Base-by-base conservation (phyloP, 2,329 filamentous ascomycete genomes). In the Beauveria caledonica region DNA sequence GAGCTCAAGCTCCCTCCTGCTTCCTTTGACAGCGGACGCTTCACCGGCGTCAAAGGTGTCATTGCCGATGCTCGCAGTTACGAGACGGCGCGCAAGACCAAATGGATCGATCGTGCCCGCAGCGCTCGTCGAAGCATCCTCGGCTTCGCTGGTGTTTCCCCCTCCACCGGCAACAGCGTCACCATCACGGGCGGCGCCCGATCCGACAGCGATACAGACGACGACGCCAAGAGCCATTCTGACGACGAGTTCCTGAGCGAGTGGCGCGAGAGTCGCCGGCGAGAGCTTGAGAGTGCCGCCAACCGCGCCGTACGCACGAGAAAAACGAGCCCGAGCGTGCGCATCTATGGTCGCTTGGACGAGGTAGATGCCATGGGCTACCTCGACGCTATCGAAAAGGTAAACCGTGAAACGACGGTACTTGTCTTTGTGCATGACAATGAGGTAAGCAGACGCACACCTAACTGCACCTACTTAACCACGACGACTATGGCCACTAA, bases 321-420 rank as follows among this genome's bases (percentile, higher is more conserved):
- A 68, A 84, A 86, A 68, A 87, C 85, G 57, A 93, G 87, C 71
- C 90, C 91, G 1, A 92, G 87, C 67, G 83, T 88, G 64, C 80
- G 89, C 65, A 80, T 87, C 61, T 97, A 89, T 71, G 94, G 94
- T 23, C 83, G 82, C 13, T 77, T 97, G 64, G 88, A 92, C 63
- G 82, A 85, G 62, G 94, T 97, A 1, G 92, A 97, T 77, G 93
- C 91, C 8, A 79, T 88, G 64, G 94, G 92, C 19, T 99, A 96
- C 69, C 82, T 99, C n/a, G 92, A 97, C 73, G 92, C 93, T 60
- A 91, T 97, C 66, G 94, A 99, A 76, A 94, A 91, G 75, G 90
- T 93, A 5, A 80, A 86, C 44, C 76, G 86, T 52, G 89, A 93
- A 51, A 93, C 90, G 0, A 83, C 89, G 3, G 92, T 97, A 2